Evolutionary conservation across 2,329 filamentous ascomycete species (phyloP), one percentile per base, ranked within the genome.

Genomic region (Aquanectria penicillioides): DNA sequence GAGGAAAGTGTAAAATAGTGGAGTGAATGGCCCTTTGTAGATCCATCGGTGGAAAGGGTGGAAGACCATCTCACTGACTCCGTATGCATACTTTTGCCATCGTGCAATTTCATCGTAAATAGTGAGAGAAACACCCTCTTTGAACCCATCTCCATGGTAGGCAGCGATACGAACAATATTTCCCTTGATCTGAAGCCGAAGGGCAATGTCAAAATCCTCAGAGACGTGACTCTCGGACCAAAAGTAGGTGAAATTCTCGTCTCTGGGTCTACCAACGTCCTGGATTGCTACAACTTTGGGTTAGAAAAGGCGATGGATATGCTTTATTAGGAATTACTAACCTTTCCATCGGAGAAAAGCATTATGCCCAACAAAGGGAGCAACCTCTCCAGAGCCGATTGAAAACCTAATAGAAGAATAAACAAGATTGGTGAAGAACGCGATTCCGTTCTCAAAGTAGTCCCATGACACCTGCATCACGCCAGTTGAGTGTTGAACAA

Each of bases 1-100:
- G 23, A 90, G 72, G 71, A 76, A 78, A 11, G 43, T 56, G 13
- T 56, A 56, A 15, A 49, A 56, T 4, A 56, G 22, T 2, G 52
- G 52, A 22, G 52, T 49, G 9, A 56, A 56, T 2, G 52, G 52
- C 1, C 52, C 52, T 18, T 49, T 49, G 43, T 56, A 56, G 5
- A 49, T 41, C 52, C 43, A 56, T 10, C 36, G 52, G 28, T 49
- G 52, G 10, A 56, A 43, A 17, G 43, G 52, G 11, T 56, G 52
- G 6, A 56, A 49, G 10, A 56, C 44, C 52, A 56, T 56, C 22
- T 56, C 43, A 6, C 43, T 56, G 18, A 49, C 52, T 12, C 52
- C 52, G 7, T 56, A 43, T 4, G 52, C 52, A 41, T 56, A 56
- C 26, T 56, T 56, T 37, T 56, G 52, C 52, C 52, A 56, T 22